A percentile compares a stretch with the other conserved stretches of the same genome.
Evolutionary conservation across 768 basidiomycete species (phyloP).

Genomic region (Termitomyces sp.): DNA sequence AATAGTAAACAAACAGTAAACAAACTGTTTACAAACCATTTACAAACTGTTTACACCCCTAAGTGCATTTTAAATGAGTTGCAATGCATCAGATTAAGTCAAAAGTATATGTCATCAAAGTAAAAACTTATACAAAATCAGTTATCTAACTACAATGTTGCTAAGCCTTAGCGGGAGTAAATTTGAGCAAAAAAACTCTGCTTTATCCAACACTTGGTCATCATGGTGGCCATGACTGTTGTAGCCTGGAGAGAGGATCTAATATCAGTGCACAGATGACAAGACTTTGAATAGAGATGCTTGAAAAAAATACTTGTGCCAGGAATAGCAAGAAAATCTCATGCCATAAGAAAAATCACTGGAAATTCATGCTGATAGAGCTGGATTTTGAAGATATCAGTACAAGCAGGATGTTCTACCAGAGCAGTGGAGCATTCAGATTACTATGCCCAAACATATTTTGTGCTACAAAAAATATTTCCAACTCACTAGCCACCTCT

Average conservation of each 20-base stretch:
- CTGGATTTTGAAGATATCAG: no score
- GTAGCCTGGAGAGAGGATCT: neutral
- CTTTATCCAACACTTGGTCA: neutral
- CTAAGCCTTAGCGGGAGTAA: neutral
- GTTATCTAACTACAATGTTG: neutral
- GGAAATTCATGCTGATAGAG: neutral
- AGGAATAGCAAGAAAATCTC: no score
- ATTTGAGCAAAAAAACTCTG: constrained; percentile 1
- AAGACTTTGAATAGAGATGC: no score
- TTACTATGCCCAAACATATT: neutral
- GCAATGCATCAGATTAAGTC: no score
- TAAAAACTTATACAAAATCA: neutral
- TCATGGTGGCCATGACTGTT: neutral
- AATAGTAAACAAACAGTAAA: neutral
- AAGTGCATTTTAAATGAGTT: no score
- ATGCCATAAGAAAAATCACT: neutral
- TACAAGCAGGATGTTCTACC: neutral
- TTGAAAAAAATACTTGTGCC: no score
- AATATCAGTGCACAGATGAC: neutral
- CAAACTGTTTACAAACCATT: neutral
- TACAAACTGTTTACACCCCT: no score
- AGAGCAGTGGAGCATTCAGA: neutral
- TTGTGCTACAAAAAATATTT: neutral
- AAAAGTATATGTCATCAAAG: neutral
- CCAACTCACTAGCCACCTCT: neutral